Base-by-base conservation (phyloP, 2,329 filamentous ascomycete species). In the Claviceps cyperi region DNA sequence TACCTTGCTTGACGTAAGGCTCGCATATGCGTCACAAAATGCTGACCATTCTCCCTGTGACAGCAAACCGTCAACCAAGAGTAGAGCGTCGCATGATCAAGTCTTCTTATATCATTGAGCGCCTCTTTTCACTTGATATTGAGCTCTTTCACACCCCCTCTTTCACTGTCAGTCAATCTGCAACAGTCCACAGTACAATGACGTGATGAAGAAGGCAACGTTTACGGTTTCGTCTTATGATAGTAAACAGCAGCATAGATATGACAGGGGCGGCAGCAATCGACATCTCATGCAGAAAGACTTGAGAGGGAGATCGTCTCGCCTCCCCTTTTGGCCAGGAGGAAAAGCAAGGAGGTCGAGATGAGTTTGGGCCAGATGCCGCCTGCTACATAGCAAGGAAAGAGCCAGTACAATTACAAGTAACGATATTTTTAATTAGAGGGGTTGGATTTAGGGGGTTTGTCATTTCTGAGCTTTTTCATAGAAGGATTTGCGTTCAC, bases 21-120 rank as follows among this genome's bases (percentile, higher is more conserved):
- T 17, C 22, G 11, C 39, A 5, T 19, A 22, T 8, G 19, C 28
- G 39, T 36, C 32, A 44, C 40, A 38, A 40, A 4, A 43, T 28
- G 24, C 36, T 40, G 49, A 49, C 38, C 5, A 17, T n/a, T 28
- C 15, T 52, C 22, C n/a, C 53, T 58, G 48, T 58, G 36, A 38
- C 43, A 67, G 65, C 64, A 66, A 66, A 67, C 65, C 43, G 64
- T 67, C 32, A 60, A 58, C 37, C 62, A 65, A 52, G 64, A 66
- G 35, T 66, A 59, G 59, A 46, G 41, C 43, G 13, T 43, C 28
- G 41, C 48, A 49, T 35, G 15, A 36, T 24, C 21, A 47, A 39
- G 36, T 22, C 54, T 52, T 32, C 28, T 32, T 32, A 11, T 32
- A 54, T 35, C 14, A 19, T 22, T 40, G 40, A 24, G 5, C 21